phyloP scores from a whole-genome alignment of 1,139 yeast species.

The Debaryomyces subglobosus region DNA sequence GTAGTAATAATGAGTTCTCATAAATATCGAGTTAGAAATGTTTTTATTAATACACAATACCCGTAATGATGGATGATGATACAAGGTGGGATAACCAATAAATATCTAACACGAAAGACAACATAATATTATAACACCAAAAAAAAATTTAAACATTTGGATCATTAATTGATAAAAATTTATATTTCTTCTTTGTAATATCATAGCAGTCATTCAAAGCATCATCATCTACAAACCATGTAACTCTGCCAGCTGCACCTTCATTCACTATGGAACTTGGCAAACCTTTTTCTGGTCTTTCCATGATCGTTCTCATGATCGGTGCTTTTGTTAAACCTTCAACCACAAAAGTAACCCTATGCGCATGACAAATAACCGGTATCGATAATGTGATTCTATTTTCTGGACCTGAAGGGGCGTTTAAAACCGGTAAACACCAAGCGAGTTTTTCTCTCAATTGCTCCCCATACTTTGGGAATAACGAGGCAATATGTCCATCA shows the following conservation, averaged over 20 bases:
- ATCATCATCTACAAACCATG: constrained; percentile 97
- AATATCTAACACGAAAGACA: neutral
- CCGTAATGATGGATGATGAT: neutral
- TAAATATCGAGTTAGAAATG: neutral
- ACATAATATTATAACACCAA: neutral
- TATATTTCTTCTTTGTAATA: constrained; percentile 76
- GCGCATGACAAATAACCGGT: constrained; percentile 94
- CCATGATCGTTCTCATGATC: constrained; percentile 89
- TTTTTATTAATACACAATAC: neutral
- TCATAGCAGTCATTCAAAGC: constrained; percentile 83
- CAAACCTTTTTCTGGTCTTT: constrained; percentile 94
- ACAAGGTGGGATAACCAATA: neutral
- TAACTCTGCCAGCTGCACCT: constrained; percentile 93
- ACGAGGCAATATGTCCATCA: constrained; percentile 95
- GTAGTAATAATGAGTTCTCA: neutral
- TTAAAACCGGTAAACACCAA: constrained; percentile 93
- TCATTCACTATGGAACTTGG: constrained; percentile 95
- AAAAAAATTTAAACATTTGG: constrained; percentile 5
- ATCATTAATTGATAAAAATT: constrained; percentile 45
- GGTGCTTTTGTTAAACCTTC: constrained; percentile 97
- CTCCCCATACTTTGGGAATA: constrained; percentile 88
- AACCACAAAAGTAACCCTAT: constrained; percentile 89
- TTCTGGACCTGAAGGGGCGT: constrained; percentile 89
- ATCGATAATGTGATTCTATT: constrained; percentile 89
- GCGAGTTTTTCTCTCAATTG: constrained; percentile 88